Conservation (phyloP, 1,284 basidiomycete species). For the Moesziomyces sp. region DNA sequence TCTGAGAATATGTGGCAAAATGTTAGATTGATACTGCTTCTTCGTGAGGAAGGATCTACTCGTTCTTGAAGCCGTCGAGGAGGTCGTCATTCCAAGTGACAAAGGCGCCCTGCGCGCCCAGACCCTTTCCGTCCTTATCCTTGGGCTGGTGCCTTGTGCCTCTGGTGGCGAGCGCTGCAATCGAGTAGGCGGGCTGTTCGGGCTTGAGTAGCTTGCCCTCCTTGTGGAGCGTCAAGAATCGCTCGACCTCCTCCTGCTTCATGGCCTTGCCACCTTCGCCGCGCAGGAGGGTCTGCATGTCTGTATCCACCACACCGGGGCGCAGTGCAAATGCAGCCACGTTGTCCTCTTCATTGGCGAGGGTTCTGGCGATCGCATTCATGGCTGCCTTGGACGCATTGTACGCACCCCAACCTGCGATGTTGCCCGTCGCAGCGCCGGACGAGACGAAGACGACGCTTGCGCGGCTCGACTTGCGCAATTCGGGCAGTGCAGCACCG, state of each 20-base stretch:
- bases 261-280: background rate
- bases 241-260: conserved; percentile 71
- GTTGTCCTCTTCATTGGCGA: conserved; percentile 81
- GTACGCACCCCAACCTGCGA: conserved; percentile 80
- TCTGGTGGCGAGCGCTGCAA: conserved; percentile 71
- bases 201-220: conserved; percentile 74
- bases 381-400: conserved; percentile 77
- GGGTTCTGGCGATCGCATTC: conserved; percentile 82
- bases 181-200: conserved; percentile 75
- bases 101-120: conserved; percentile 74
- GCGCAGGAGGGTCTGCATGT: conserved; percentile 43
- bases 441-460: conserved; percentile 82
- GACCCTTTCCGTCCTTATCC: conserved; percentile 33
- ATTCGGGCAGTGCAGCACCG: conserved; percentile 75
- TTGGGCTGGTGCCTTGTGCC: conserved; percentile 70
- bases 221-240: conserved; percentile 75
- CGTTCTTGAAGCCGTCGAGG: conserved; percentile 20
- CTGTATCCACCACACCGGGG: conserved; percentile 81
- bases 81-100: conserved; percentile 71
- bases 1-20: too few relatives aligned
- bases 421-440: conserved; percentile 79
- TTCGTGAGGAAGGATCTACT: background rate
- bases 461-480: conserved; percentile 73
- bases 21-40: too few relatives aligned
- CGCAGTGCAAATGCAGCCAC: conserved; percentile 81